Evolutionary conservation across 148 eudicot genomes (phyloP), one percentile per base, ranked within the genome.

Genomic region (Vaccinium darrowii): DNA sequence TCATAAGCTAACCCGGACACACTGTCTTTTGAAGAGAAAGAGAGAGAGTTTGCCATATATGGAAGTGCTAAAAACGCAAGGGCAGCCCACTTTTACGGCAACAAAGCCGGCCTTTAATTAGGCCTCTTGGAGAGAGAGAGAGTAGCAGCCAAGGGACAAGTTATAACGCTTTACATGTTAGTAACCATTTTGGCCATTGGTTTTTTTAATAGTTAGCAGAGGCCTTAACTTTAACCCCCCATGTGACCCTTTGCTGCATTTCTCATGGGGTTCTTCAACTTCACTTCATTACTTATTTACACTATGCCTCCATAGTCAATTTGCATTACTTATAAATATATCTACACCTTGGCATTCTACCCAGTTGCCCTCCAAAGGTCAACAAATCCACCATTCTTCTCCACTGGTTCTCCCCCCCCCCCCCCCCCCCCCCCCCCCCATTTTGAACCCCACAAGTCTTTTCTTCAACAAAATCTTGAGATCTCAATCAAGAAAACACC

Each of bases 241-340:
- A 94, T 94, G 98, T 94, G 94, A 94, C 76, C 90, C 90, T 78
- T 90, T 67, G 85, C 86, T 88, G 89, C 92, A 86, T 84, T 90
- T 86, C 89, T 91, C 94, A 86, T 90, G 94, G 84, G 81, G 74
- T 81, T 43, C 88, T 87, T 88, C 87, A 82, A 81, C 81, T 25
- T 27, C 89, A 84, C 88, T 87, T 88, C 69, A 83, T 63, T 77
- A 65, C 71, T 63, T 14, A 57, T 57, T n/a, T n/a, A 23, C 86
- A 65, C 81, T 80, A 1, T 6, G 18, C 33, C 16, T 14, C 27
- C 57, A 52, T 39, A 7, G 43, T 73, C 50, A 39, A 73, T 63
- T 23, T 58, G 33, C 13, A n/a, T 12, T 12, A 14, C 23, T 47
- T 21, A 54, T 50, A 73, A 9, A 51, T 18, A 54, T 43, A 80